Conservation (phyloP, 1,284 basidiomycete genomes). For the Sporisorium iseilematis-ciliati region DNA sequence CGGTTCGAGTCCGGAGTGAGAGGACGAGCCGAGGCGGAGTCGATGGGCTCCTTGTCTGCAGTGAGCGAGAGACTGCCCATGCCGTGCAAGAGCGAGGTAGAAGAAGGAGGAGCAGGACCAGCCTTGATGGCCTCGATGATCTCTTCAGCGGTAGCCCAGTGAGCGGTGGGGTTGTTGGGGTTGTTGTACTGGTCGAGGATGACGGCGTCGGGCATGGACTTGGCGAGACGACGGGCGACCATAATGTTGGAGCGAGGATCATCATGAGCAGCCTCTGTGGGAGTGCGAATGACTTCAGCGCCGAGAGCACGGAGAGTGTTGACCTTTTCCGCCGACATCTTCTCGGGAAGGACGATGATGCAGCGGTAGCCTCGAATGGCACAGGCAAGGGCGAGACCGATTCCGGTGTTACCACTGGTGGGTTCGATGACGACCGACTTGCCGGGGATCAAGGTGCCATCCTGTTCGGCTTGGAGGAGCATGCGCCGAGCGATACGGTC, state of each 20-base stretch:
- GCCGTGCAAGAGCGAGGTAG: conserved; percentile 49
- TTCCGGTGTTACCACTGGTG: conserved; percentile 93
- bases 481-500: conserved; percentile 89
- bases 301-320: conserved; percentile 89
- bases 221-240: conserved; percentile 81
- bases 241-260: conserved; percentile 89
- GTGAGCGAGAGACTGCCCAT: conserved; percentile 70
- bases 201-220: conserved; percentile 84
- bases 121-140: conserved; percentile 80
- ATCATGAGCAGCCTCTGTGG: conserved; percentile 88
- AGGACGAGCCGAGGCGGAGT: conserved; percentile 30
- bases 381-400: conserved; percentile 77
- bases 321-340: conserved; percentile 97
- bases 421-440: conserved; percentile 89
- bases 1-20: conserved; percentile 55
- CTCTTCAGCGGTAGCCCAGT: conserved; percentile 62
- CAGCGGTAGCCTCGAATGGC: conserved; percentile 83
- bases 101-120: conserved; percentile 59
- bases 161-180: conserved; percentile 73
- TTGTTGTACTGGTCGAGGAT: conserved; percentile 89
- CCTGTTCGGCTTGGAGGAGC: conserved; percentile 89
- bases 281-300: conserved; percentile 92
- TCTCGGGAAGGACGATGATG: conserved; percentile 91
- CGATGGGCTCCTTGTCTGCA: conserved; percentile 19
- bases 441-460: conserved; percentile 86